phyloP scores from a whole-genome alignment of 805 yeast species.

The Saturnispora hagleri region DNA sequence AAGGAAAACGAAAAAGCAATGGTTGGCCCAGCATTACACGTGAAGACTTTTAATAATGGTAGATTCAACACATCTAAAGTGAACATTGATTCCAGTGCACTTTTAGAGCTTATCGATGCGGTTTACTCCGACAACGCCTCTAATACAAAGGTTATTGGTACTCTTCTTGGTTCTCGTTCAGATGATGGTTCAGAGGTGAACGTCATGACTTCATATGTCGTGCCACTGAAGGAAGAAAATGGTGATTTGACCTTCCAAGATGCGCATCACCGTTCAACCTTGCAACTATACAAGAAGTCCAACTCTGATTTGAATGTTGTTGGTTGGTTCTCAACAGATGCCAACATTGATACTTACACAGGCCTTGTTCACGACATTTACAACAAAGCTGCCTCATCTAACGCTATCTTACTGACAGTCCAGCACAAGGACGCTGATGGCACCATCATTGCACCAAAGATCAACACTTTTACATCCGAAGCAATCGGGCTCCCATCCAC shows the following conservation, averaged over 20 bases:
- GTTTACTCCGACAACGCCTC: conserved; percentile 48
- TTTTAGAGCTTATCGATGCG: conserved; percentile 69
- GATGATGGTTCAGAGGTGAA: conserved; percentile 76
- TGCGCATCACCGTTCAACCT: conserved; percentile 62
- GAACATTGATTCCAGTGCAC: conserved; percentile 57
- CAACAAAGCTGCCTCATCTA: conserved; percentile 57
- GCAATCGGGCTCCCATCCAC: conserved; percentile 51
- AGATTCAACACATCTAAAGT: conserved; percentile 41
- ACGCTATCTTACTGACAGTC: conserved; percentile 70
- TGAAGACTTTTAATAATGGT: conserved; percentile 22
- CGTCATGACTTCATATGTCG: conserved; percentile 67
- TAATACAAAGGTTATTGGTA: conserved; percentile 60
- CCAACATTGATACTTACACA: conserved; percentile 57
- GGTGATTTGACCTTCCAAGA: conserved; percentile 74
- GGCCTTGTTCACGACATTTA: conserved; percentile 77
- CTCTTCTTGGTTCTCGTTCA: conserved; percentile 70
- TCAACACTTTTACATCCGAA: conserved; percentile 68
- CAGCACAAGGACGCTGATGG: conserved; percentile 44
- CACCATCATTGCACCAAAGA: conserved; percentile 42
- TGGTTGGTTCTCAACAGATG: conserved; percentile 72
- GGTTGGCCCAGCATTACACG: conserved; percentile 24
- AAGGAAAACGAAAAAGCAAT: conserved; percentile 5
- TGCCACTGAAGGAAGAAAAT: conserved; percentile 68
- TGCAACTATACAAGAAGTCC: conserved; percentile 62
- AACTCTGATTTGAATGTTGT: conserved; percentile 70